Base-by-base conservation (phyloP, 169 alveolate species). In the Eimeria sp. region DNA sequence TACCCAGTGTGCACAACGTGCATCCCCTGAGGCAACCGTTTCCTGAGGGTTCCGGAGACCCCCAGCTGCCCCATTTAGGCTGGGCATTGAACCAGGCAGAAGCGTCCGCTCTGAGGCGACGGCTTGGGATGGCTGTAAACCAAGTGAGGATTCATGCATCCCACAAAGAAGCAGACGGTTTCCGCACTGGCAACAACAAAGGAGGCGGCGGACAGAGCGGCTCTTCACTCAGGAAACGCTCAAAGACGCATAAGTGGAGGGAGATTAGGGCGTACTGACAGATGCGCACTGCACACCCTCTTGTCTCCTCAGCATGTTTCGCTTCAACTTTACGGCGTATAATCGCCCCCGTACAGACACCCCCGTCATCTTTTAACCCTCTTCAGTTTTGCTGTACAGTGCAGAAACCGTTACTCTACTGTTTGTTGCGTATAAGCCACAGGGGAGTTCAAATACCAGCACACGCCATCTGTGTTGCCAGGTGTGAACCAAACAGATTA, bases 151-250 rank as follows among this genome's bases (percentile, higher is more conserved):
- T 98, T 16, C 98, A 97, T 61, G 98, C 98, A 34, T 98, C 98
- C 90, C 96, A 96, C 65, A 96, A 97, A 75, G 97, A 97, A 95
- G 95, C 96, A n/a, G 97, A 96, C 51, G 98, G 98, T 40, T 98
- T 97, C 88, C 90, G 98, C 47, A 92, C 88, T 51, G 96, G 96
- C 27, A 76, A 90, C 97, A 96, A 86, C 98, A 98, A 73, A 45
- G 99, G 99, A 6, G 98, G 99, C 14, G 99, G 99, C 6, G 99
- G 99, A 34, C 97, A 97, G 80, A 98, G 97, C 92, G 99, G 99
- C 73, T 91, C 97, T 54, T 89, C 97, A 61, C 97, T 97, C 34
- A 86, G 98, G 49, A 96, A 97, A 78, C 82, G 99, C 61, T 96
- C 98, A 73, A 98, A 98, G 84, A 98, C 99, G 54, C 97, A 97